These are phyloP conservation scores for Aspergillus nanangensis DNA, from an alignment of 495 filamentous ascomycete genomes.

Conservation along the genomic window DNA sequence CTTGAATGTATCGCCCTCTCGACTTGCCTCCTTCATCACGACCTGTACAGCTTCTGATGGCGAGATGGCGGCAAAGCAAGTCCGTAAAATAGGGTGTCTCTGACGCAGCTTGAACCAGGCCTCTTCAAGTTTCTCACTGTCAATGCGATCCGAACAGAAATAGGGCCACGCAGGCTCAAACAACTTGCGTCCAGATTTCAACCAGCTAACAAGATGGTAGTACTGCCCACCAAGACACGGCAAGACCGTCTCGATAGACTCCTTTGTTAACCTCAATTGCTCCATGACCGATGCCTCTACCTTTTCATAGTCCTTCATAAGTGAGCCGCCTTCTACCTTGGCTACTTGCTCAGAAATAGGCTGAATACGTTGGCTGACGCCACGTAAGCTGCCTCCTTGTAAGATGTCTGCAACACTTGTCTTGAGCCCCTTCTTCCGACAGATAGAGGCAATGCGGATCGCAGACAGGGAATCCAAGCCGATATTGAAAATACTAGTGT, in stretches of 20 bases:
- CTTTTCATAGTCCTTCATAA: slow-evolving; percentile 17
- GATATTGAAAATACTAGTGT: slow-evolving; percentile 74
- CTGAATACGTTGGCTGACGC: slow-evolving; percentile 42
- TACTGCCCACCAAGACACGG: slow-evolving; percentile 69
- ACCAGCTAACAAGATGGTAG: slow-evolving; percentile 67
- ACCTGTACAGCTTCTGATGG: slow-evolving; percentile 29
- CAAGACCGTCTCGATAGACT: slow-evolving; percentile 48
- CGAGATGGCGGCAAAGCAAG: slow-evolving; percentile 49
- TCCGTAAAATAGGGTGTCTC: slow-evolving; percentile 57
- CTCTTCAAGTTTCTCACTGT: slow-evolving; percentile 25
- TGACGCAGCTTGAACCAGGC: slow-evolving; percentile 56
- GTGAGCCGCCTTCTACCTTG: slow-evolving; percentile 2
- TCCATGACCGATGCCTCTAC: slow-evolving; percentile 28
- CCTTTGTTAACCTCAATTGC: slow-evolving; percentile 23
- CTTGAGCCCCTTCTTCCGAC: slow-evolving; percentile 54
- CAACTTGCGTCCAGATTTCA: slow-evolving; percentile 52
- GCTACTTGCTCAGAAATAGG: slow-evolving; percentile 6
- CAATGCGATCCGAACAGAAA: slow-evolving; percentile 26
- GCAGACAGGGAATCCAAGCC: slow-evolving; percentile 89
- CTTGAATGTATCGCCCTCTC: slow-evolving; percentile 20
- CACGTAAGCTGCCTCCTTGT: slow-evolving; percentile 54
- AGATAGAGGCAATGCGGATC: slow-evolving; percentile 64
- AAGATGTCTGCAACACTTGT: slow-evolving; percentile 64
- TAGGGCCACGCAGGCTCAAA: slow-evolving; percentile 65
- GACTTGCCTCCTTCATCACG: slow-evolving; percentile 21